Percentiles rank a stretch among this genome's conserved stretches.
phyloP scores from a whole-genome alignment of 495 filamentous ascomycete species.

The Neurospora sp. region DNA sequence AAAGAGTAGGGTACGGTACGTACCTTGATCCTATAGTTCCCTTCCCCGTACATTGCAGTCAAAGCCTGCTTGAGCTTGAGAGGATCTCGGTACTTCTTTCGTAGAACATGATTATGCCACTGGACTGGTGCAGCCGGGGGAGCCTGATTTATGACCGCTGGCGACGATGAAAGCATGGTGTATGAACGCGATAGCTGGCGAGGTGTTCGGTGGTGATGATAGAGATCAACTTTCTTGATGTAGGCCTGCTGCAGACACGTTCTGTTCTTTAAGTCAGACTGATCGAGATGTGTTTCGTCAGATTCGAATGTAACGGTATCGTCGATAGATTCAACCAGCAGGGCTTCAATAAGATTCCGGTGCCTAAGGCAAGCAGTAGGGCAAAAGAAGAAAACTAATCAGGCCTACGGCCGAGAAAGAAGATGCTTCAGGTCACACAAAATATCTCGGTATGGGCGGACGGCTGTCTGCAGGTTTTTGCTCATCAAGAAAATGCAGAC shows the following conservation, averaged over 20 bases:
- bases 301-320: background rate
- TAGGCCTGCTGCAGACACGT: background rate
- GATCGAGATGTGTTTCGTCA: background rate
- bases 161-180: background rate
- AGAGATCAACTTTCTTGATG: background rate
- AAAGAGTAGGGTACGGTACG: too few species aligned
- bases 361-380: background rate
- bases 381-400: background rate
- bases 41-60: background rate
- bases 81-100: conserved; percentile 6
- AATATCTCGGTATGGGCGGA: background rate
- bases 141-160: background rate
- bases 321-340: background rate
- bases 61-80: conserved; percentile 1
- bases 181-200: background rate
- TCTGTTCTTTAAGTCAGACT: background rate
- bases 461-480: background rate
- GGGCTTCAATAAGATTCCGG: background rate
- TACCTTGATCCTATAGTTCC: conserved; percentile 3
- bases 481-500: background rate
- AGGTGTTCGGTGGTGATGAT: background rate
- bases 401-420: background rate
- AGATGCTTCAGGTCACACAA: background rate
- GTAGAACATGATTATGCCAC: conserved; percentile 4
- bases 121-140: background rate